Evolutionary conservation across 2,329 filamentous ascomycete genomes (phyloP), one percentile per base, ranked within the genome.

Genomic region (Bipolaris sorokiniana): DNA sequence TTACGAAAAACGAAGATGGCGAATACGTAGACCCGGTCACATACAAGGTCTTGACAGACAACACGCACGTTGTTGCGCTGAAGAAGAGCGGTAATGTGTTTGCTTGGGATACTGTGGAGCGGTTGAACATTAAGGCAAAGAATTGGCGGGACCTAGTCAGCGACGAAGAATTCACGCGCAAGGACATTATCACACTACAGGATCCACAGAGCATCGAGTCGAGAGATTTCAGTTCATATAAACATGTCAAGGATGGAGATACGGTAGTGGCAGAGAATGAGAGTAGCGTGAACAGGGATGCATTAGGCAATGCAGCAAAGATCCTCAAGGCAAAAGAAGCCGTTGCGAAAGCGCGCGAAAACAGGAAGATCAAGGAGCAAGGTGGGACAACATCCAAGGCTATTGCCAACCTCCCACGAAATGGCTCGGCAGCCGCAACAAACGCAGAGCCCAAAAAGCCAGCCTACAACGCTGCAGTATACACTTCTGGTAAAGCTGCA

Each of bases 21-120:
- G 95, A 98, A 68, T 90, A 95, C 70, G 91, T 98, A 62, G 95
- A 99, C 70, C 96, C 95, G 0, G 94, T 99, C 45, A 97, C 93
- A 0, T 98, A 91, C 83, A 99, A 99, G 77, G 90, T 96, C 40
- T 92, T 99, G 71, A 99, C 95, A 45, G 92, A 99, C 76, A 98
- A 98, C 77, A 98, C 95, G 3, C 95, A 98, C 77, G 91, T 99
- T 56, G 91, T 98, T 44, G 94, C 93, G 15, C 83, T 99, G 62
- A 84, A 87, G 55, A 90, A 83, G 53, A 94, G 93, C 56, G 94
- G 94, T 48, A 99, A 99, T 77, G 95, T 97, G 4, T 99, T 98
- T 74, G 88, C 93, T 1, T 97, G 90, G 86, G 96, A 99, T 71
- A 99, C 96, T 1, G 87, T 99, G 36, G 91, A 98, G 78, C 86